These are phyloP conservation scores for Aspergillus quadricinctus DNA, from an alignment of 2,329 filamentous ascomycete genomes.

Conservation along the genomic window DNA sequence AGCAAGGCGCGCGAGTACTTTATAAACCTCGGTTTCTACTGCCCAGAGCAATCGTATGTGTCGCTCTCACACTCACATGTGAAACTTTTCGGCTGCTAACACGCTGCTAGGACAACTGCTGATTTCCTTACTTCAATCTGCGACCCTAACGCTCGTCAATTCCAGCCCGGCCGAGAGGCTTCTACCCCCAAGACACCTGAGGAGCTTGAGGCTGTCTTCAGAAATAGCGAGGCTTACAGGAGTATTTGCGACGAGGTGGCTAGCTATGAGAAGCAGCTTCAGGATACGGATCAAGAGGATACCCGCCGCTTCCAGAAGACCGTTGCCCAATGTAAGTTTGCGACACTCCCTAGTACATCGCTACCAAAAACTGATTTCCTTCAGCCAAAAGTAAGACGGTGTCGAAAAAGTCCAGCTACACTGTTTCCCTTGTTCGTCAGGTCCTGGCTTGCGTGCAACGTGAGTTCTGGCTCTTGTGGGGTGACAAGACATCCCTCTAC, in stretches of 20 bases:
- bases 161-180: constrained; percentile 61
- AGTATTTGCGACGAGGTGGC: constrained; percentile 58
- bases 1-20: constrained; percentile 63
- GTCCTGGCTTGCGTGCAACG: constrained; percentile 59
- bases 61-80: background rate
- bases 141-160: constrained; percentile 66
- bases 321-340: constrained; percentile 54
- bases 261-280: constrained; percentile 55
- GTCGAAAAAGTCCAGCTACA: constrained; percentile 68
- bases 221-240: constrained; percentile 58
- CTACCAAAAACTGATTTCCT: background rate
- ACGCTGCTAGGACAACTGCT: constrained; percentile 58
- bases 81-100: background rate
- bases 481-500: constrained; percentile 68
- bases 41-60: constrained; percentile 45
- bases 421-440: constrained; percentile 68
- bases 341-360: background rate
- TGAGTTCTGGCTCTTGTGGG: constrained; percentile 74
- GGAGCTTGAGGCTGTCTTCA: constrained; percentile 66
- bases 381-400: constrained; percentile 59
- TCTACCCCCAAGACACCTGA: constrained; percentile 65
- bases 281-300: constrained; percentile 55
- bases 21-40: constrained; percentile 59
- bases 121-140: constrained; percentile 75
- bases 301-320: constrained; percentile 62